phyloP scores from a whole-genome alignment of 1,284 basidiomycete genomes.

The Leccinum glutinopallens region DNA sequence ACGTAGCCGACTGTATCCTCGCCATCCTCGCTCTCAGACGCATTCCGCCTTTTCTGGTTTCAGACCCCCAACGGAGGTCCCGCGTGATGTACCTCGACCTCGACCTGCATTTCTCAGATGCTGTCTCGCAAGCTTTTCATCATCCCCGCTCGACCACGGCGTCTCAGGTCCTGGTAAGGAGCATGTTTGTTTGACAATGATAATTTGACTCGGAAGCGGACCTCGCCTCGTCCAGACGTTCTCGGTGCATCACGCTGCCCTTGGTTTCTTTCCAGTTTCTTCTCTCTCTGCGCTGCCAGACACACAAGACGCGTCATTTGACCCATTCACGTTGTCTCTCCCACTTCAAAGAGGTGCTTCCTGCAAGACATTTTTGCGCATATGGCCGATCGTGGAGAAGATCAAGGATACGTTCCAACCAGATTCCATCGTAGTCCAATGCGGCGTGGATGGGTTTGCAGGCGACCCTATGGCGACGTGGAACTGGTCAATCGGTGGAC shows the following conservation, averaged over 20 bases:
- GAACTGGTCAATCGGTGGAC: slow-evolving; percentile 71
- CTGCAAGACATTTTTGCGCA: slow-evolving; percentile 54
- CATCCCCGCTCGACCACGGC: slow-evolving; percentile 36
- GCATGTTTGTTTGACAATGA: not conserved
- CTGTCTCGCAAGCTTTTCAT: slow-evolving; percentile 79
- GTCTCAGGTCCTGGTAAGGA: slow-evolving; percentile 60
- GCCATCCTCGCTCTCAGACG: slow-evolving; percentile 68
- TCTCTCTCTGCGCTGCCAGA: slow-evolving; percentile 53
- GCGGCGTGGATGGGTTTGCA: slow-evolving; percentile 84
- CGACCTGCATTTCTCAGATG: slow-evolving; percentile 92
- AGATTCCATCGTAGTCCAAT: slow-evolving; percentile 82
- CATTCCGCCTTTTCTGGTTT: slow-evolving; percentile 17
- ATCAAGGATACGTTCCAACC: slow-evolving; percentile 69
- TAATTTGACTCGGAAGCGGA: not conserved
- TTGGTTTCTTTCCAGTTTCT: slow-evolving; percentile 82
- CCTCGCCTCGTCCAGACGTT: slow-evolving; percentile 54
- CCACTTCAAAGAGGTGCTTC: slow-evolving; percentile 74
- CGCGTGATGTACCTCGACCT: slow-evolving; percentile 90
- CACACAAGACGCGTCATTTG: slow-evolving; percentile 41
- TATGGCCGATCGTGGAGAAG: slow-evolving; percentile 66
- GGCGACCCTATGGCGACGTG: slow-evolving; percentile 80
- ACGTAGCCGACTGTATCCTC: slow-evolving; percentile 88
- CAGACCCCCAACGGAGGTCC: slow-evolving; percentile 43
- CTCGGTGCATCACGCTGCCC: slow-evolving; percentile 81
- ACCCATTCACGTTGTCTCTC: slow-evolving; percentile 77